These are phyloP conservation scores for Xylaria sp. DNA, from an alignment of 2,329 filamentous ascomycete species.

Conservation along the genomic window DNA sequence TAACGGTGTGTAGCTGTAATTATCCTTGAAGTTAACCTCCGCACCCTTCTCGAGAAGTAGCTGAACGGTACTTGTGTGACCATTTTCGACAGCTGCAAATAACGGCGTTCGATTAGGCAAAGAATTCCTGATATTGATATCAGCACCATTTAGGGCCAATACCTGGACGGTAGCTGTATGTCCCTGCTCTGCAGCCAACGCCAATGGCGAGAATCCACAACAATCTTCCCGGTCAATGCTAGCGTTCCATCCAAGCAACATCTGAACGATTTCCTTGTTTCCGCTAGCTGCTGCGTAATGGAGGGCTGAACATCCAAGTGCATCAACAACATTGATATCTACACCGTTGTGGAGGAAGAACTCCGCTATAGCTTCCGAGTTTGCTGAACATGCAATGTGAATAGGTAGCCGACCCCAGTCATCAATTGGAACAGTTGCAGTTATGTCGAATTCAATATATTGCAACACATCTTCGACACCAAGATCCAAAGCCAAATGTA, in stretches of 20 bases:
- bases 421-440: neutral
- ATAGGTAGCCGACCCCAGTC: conserved; percentile 1
- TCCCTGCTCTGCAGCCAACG: neutral
- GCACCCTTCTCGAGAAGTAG: neutral
- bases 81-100: no score
- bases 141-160: neutral
- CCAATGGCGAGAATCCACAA: neutral
- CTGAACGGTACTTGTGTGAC: neutral
- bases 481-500: conserved; percentile 25
- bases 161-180: neutral
- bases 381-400: conserved; percentile 14
- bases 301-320: neutral
- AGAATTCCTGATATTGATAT: no score
- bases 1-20: neutral
- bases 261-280: neutral
- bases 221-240: neutral
- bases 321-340: neutral
- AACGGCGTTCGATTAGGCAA: neutral
- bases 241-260: neutral
- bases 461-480: neutral
- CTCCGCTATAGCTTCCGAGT: neutral
- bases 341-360: neutral
- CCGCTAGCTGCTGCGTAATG: conserved; percentile 17
- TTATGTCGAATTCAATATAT: neutral
- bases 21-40: no score